These are phyloP conservation scores for Calocera cornea DNA, from an alignment of 768 basidiomycete species.

Conservation along the genomic window DNA sequence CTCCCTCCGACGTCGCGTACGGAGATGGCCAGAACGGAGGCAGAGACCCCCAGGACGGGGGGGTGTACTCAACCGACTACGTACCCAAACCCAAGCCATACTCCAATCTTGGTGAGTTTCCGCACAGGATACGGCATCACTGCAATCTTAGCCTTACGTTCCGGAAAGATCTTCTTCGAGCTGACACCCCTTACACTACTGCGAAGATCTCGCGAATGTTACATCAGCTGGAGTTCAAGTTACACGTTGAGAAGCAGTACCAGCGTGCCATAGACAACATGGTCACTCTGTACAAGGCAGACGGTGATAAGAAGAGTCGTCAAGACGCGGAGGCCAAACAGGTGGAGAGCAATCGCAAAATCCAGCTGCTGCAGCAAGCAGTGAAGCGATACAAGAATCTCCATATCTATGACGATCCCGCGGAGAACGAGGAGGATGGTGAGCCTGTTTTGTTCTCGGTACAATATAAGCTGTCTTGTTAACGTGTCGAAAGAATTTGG, in stretches of 20 bases:
- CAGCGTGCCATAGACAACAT: slow-evolving; percentile 98
- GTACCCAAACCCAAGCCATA: slow-evolving; percentile 49
- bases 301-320: slow-evolving; percentile 92
- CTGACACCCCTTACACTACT: slow-evolving; percentile 90
- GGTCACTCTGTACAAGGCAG: slow-evolving; percentile 89
- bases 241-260: slow-evolving; percentile 96
- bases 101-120: slow-evolving; percentile 43
- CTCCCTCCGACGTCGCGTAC: neutral
- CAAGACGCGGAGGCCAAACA: slow-evolving; percentile 88
- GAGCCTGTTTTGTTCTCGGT: slow-evolving; percentile 19
- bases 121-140: neutral
- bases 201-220: slow-evolving; percentile 96
- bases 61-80: slow-evolving; percentile 15
- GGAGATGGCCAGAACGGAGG: neutral
- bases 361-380: slow-evolving; percentile 79
- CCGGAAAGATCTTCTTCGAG: slow-evolving; percentile 73
- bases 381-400: slow-evolving; percentile 94
- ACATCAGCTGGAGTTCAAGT: slow-evolving; percentile 97
- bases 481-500: slow-evolving; percentile 29
- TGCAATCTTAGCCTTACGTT: neutral
- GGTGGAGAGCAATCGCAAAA: slow-evolving; percentile 92
- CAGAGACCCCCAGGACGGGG: neutral
- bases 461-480: too few relatives aligned
- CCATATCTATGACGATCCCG: slow-evolving; percentile 77
- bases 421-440: slow-evolving; percentile 53